Base-by-base conservation (phyloP, 768 basidiomycete species). In the Botryobasidium botryosum region DNA sequence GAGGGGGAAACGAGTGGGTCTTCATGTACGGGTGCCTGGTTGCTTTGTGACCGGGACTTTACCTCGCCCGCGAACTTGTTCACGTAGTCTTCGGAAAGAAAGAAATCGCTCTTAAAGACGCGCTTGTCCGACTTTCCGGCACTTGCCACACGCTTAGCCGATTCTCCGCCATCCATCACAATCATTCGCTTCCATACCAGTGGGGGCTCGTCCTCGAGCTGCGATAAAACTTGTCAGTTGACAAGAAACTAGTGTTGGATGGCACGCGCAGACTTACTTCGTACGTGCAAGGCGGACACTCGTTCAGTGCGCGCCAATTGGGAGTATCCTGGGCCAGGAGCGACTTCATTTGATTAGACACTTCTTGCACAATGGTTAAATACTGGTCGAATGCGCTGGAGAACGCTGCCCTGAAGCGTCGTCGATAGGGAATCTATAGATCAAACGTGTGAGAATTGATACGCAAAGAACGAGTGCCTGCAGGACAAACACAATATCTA, bases 231-330 rank as follows among this genome's bases (percentile, higher is more conserved):
- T 33, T 12, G 12, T 18, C 10, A 12, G 12, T 18, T 12, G 12
- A 12, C 12, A 33, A 12, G 18, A 33, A 12, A 12, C 18, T 12
- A 33, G 12, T 33, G 32, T 12, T 12, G 12, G 18, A 12, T 33
- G 12, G 12, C 18, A 12, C 18, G 32, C 32, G n/a, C n/a, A n/a
- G n/a, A 12, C 31, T 12, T 17, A 43, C 26, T 21, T 5, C 15
- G 20, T 43, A 28, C n/a, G 15, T 17, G 20, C 41, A 43, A 10
- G 41, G 26, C n/a, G 41, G 41, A 28, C 41, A 43, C 20, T 10
- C 7, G 17, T 43, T 15, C 31, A 28, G 41, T 5, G 29, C 15
- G 41, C 41, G 41, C 41, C 41, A 43, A 28, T 43, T 28, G 5
- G 41, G n/a, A 5, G n/a, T n/a, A 20, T 43, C 41, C 10, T 28